Evolutionary conservation across 495 filamentous ascomycete genomes (phyloP).

Genomic region (Astrothelium subdiscretum): DNA sequence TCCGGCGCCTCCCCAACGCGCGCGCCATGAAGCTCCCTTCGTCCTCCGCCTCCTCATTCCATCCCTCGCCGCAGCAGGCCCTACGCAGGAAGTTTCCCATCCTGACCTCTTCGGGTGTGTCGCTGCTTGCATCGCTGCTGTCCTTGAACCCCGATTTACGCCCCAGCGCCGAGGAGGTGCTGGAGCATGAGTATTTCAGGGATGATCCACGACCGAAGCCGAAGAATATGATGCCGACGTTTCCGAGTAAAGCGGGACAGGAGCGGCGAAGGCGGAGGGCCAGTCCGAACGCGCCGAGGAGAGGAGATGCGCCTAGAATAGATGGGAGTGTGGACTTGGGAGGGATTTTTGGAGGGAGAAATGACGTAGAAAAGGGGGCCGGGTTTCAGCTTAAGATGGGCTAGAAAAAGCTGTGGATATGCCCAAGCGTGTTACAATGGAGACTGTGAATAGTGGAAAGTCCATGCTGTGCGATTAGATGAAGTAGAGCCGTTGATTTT

Average conservation of each 20-base stretch:
- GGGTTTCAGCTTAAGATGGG: constrained; percentile 71
- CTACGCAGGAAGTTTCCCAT: constrained; percentile 69
- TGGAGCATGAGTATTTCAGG: constrained; percentile 71
- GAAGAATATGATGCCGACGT: constrained; percentile 52
- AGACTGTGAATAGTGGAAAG: not conserved
- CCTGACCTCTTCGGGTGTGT: constrained; percentile 61
- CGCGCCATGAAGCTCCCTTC: constrained; percentile 68
- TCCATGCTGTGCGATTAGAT: not conserved
- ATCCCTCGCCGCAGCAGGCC: constrained; percentile 7
- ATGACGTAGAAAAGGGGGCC: constrained; percentile 62
- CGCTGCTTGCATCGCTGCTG: constrained; percentile 57
- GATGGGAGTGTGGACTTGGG: constrained; percentile 63
- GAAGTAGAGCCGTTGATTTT: too few species aligned
- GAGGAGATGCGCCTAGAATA: constrained; percentile 60
- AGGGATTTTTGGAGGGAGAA: constrained; percentile 61
- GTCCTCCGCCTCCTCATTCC: constrained; percentile 1
- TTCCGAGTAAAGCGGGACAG: constrained; percentile 87
- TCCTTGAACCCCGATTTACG: constrained; percentile 62
- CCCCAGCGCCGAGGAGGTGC: constrained; percentile 57
- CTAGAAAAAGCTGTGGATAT: not conserved
- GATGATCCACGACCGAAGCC: constrained; percentile 84
- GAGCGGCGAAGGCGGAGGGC: constrained; percentile 63
- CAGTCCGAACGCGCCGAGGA: constrained; percentile 77
- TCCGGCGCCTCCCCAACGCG: constrained; percentile 81
- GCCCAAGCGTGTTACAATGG: not conserved